phyloP scores from a whole-genome alignment of 495 filamentous ascomycete species.

The Ascobolus immersus region DNA sequence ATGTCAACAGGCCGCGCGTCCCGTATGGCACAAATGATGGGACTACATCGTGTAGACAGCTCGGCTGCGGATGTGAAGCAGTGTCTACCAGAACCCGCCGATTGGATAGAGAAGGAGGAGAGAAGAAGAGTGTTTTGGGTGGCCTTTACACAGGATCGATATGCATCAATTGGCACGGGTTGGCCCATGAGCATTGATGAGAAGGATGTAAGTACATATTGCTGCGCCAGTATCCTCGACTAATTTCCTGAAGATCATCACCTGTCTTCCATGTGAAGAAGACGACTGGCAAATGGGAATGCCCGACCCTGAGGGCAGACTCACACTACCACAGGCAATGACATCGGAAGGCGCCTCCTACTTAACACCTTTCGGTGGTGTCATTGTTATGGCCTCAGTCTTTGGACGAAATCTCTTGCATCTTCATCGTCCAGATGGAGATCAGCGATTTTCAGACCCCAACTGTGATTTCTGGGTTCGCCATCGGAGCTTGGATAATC shows the following conservation, averaged over 20 bases:
- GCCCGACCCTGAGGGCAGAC: constrained; percentile 54
- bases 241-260: constrained; percentile 32
- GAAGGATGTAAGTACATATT: constrained; percentile 35
- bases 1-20: constrained; percentile 60
- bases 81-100: constrained; percentile 54
- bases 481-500: constrained; percentile 69
- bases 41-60: constrained; percentile 72
- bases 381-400: constrained; percentile 59
- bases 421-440: constrained; percentile 63
- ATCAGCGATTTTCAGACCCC: constrained; percentile 66
- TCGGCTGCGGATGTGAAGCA: constrained; percentile 78
- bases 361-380: constrained; percentile 54
- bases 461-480: constrained; percentile 94
- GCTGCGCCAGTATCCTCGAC: not conserved
- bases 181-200: constrained; percentile 94
- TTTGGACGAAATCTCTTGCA: constrained; percentile 91
- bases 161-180: constrained; percentile 87
- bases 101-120: constrained; percentile 88
- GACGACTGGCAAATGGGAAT: constrained; percentile 67
- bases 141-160: constrained; percentile 68
- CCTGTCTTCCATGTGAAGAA: constrained; percentile 60
- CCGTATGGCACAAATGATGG: constrained; percentile 70
- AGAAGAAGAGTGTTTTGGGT: constrained; percentile 84
- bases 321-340: constrained; percentile 45
- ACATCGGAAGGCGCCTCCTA: constrained; percentile 40